Conservation (phyloP, 208 protist species). For the Acanthamoeba sp. region DNA sequence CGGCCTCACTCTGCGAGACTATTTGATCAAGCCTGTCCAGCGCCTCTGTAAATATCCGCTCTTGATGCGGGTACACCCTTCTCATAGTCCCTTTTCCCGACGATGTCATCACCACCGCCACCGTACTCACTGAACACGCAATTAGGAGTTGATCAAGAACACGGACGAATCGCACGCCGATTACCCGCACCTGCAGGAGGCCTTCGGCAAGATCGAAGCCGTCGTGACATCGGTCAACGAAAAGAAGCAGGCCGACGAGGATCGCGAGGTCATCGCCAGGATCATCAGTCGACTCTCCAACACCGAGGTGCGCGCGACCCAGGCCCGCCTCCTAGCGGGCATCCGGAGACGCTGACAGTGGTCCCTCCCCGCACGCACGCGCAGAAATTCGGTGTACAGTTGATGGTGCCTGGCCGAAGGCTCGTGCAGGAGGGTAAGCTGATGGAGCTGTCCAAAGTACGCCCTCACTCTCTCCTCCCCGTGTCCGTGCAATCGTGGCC, state of each 20-base stretch:
- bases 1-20: constrained; percentile 26
- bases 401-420: constrained; percentile 67
- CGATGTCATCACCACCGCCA: background rate
- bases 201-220: constrained; percentile 61
- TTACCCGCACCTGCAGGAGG: constrained; percentile 41
- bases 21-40: constrained; percentile 70
- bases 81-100: background rate
- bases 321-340: background rate
- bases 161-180: constrained; percentile 40
- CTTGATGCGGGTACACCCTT: constrained; percentile 20
- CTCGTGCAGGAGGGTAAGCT: constrained; percentile 55
- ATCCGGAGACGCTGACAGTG: background rate
- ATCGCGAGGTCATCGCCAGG: constrained; percentile 21
- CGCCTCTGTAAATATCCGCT: constrained; percentile 76
- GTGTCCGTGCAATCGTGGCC: background rate
- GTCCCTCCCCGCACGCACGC: too few species aligned
- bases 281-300: constrained; percentile 28
- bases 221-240: constrained; percentile 64
- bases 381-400: constrained; percentile 75
- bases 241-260: constrained; percentile 67
- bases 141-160: constrained; percentile 65
- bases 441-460: background rate
- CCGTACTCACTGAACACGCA: background rate
- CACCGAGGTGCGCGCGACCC: background rate
- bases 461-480: background rate